Evolutionary conservation across 2,329 filamentous ascomycete species (phyloP), one percentile per base, ranked within the genome.

Genomic region (Dryadomyces sulphureus): DNA sequence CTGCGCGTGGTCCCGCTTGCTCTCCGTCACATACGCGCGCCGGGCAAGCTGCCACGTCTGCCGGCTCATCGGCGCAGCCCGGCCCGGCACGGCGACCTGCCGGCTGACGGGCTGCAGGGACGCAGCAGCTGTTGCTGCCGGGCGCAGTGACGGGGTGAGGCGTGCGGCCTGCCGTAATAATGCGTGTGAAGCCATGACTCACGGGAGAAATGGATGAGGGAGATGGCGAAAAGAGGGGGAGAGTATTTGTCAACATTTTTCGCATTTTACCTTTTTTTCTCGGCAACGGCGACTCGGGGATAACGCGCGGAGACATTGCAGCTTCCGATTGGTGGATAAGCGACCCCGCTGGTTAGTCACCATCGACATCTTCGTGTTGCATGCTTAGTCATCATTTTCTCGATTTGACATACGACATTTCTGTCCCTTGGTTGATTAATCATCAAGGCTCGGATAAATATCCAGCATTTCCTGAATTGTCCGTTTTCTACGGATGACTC

Each of bases 11-110:
- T 85, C 79, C 53, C 79, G 73, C 68, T 82, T 87, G 50, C 84
- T 82, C 67, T 89, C 82, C 24, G 86, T 84, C 52, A 94, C 88
- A 72, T 94, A 94, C 56, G 68, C 73, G 59, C 86, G 76, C 43
- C 45, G 21, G 17, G 27, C 24, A 21, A 14, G 17, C 11, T 12
- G 24, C 11, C 54, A 17, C 3, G 24, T 27, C 43, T 2, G 17
- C n/a, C n/a, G n/a, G n/a, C n/a, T n/a, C n/a, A n/a, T 53, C 49
- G 64, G 61, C 44, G 59, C 56, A 43, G 64, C 53, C 14, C 38
- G 65, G 53, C 38, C 67, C n/a, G n/a, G n/a, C n/a, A n/a, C n/a
- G n/a, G n/a, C n/a, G n/a, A n/a, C n/a, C n/a, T n/a, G n/a, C n/a
- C n/a, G n/a, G n/a, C n/a, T n/a, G n/a, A n/a, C n/a, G n/a, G n/a